These are phyloP conservation scores for Septoria linicola DNA, from an alignment of 2,329 filamentous ascomycete species.

Conservation along the genomic window DNA sequence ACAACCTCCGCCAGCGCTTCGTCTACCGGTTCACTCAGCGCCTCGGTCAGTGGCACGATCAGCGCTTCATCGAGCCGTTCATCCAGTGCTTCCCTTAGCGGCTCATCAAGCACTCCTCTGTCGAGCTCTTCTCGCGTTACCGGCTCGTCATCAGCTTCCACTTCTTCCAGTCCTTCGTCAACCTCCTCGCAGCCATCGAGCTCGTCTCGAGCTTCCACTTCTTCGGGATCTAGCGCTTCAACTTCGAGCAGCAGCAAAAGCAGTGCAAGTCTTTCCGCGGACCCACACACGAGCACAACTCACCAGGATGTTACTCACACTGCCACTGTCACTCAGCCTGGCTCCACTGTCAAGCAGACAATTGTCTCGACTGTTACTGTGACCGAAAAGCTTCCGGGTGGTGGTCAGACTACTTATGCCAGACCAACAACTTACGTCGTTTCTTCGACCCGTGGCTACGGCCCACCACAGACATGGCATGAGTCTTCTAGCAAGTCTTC, in stretches of 20 bases:
- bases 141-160: too few relatives aligned
- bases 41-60: too few relatives aligned
- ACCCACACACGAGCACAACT: too few relatives aligned
- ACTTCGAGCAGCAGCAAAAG: not conserved
- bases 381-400: constrained; percentile 5
- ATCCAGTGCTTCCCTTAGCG: too few relatives aligned
- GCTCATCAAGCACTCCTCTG: too few relatives aligned
- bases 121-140: too few relatives aligned
- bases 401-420: constrained; percentile 10
- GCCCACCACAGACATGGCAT: not conserved
- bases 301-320: not conserved
- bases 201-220: not conserved
- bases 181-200: too few relatives aligned
- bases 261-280: not conserved
- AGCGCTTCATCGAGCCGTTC: too few relatives aligned
- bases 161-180: too few relatives aligned
- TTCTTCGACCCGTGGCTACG: constrained; percentile 2
- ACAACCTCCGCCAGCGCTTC: too few relatives aligned
- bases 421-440: constrained; percentile 9
- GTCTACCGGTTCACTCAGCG: too few relatives aligned
- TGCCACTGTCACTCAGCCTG: constrained; percentile 1
- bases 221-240: not conserved
- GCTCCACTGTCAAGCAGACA: not conserved
- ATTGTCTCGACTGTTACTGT: constrained; percentile 1
- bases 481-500: not conserved